Evolutionary conservation across 1,284 basidiomycete species (phyloP).

Genomic region (Naganishia sp.): DNA sequence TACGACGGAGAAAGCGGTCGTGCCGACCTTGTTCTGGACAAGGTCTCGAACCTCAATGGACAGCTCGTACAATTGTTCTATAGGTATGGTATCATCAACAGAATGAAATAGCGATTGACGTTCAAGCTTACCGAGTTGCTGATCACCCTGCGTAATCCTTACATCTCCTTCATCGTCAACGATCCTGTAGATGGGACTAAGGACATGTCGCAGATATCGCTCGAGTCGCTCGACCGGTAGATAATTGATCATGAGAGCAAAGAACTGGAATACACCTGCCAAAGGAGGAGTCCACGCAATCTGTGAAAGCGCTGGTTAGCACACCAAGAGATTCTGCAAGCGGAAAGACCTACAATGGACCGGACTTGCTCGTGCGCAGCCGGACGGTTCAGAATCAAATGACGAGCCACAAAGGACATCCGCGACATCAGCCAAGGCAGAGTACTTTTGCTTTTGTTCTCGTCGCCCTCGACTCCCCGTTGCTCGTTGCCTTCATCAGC

Average conservation of each 20-base stretch:
- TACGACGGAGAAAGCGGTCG: constrained; percentile 71
- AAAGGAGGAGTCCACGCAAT: constrained; percentile 77
- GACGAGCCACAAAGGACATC: constrained; percentile 77
- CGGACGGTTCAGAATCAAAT: constrained; percentile 55
- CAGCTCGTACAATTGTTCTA: constrained; percentile 80
- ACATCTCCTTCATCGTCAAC: constrained; percentile 70
- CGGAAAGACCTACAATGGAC: constrained; percentile 34
- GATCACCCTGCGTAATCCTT: constrained; percentile 60
- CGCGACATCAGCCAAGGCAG: constrained; percentile 92
- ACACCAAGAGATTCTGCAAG: constrained; percentile 53
- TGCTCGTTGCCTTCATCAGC: constrained; percentile 47
- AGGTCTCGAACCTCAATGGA: constrained; percentile 85
- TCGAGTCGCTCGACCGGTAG: constrained; percentile 62
- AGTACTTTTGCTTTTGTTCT: constrained; percentile 57
- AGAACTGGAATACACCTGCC: constrained; percentile 81
- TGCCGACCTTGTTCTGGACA: constrained; percentile 80
- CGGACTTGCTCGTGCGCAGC: constrained; percentile 44
- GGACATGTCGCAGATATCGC: constrained; percentile 75
- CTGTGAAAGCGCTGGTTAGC: constrained; percentile 43
- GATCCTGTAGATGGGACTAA: constrained; percentile 83
- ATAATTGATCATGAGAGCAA: constrained; percentile 80
- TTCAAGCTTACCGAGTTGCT: constrained; percentile 68
- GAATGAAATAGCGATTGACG: neutral
- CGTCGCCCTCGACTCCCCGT: constrained; percentile 36
- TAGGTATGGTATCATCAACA: neutral